Evolutionary conservation across 2,329 filamentous ascomycete genomes (phyloP), one percentile per base, ranked within the genome.

Genomic region (Fusarium sp.): DNA sequence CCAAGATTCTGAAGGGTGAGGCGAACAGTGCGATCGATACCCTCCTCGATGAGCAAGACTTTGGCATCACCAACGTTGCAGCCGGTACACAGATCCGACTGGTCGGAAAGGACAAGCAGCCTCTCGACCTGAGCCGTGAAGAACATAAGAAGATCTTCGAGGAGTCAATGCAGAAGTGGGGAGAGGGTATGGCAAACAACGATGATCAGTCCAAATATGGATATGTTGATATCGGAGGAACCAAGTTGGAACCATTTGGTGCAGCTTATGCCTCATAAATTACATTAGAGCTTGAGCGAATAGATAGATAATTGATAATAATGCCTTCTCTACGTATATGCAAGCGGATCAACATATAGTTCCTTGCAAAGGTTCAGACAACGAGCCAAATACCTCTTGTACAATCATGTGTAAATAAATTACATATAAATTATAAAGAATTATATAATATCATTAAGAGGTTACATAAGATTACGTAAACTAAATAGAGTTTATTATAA

Each of bases 71-170:
- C 10, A 74, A 71, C 4, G 34, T 75, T 28, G 68, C 73, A 6
- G 75, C 77, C 1, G 74, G 76, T 9, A 73, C 74, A 20, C 76
- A 79, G 47, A 78, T 80, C 3, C 69, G 71, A 4, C 57, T 80
- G 1, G 77, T 79, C 1, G 74, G 75, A 24, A 69, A 73, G 38
- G 75, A 76, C 15, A 72, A 88, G 50, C 84, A 32, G 87, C 89
- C 78, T 89, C 86, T 54, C 86, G 89, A 12, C 87, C 86, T 23
- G 86, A 89, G 77, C 26, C 59, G 73, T 6, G 74, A 78, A 4
- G 73, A 78, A 11, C 70, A 79, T 39, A 67, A 68, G 20, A 62
- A 71, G 15, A 62, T 69, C 0, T 79, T 80, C 26, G 46, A 74
- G 11, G 60, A 67, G 26, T 74, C 76, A 1, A 39, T 80, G 58